phyloP scores from a whole-genome alignment of 257 asterid genomes.

The Nyctanthes arbortristis region DNA sequence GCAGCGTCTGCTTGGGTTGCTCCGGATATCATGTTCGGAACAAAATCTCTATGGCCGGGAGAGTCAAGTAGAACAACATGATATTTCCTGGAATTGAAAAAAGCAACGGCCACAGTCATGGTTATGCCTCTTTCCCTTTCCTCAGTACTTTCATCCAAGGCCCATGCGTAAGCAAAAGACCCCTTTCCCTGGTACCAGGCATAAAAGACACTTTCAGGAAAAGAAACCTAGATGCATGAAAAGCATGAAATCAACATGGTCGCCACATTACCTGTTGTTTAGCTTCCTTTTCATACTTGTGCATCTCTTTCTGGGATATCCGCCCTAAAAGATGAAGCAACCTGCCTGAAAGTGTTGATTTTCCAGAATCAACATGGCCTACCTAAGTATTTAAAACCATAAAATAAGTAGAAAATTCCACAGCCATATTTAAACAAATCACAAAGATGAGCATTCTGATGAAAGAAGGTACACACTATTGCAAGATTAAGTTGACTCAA shows the following conservation, averaged over 20 bases:
- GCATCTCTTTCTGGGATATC: conserved; percentile 82
- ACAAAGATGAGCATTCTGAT: neutral
- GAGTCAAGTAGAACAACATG: conserved; percentile 92
- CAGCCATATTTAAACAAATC: conserved; percentile 12
- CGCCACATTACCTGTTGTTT: conserved; percentile 58
- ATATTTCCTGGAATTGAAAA: conserved; percentile 66
- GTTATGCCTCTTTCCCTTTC: conserved; percentile 99
- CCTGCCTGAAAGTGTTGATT: conserved; percentile 97
- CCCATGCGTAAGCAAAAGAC: conserved; percentile 99
- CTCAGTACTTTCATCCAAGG: conserved; percentile 96
- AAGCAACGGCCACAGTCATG: conserved; percentile 95
- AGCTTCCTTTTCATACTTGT: conserved; percentile 87
- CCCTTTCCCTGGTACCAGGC: conserved; percentile 85
- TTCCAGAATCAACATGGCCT: conserved; percentile 99
- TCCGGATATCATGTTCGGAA: conserved; percentile 99
- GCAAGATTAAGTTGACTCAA: conserved; percentile 89
- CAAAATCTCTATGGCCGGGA: conserved; percentile 97
- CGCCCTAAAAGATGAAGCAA: conserved; percentile 82
- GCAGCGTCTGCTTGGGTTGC: conserved; percentile 99
- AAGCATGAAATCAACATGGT: neutral
- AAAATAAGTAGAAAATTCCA: conserved; percentile 10
- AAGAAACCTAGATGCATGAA: conserved; percentile 18
- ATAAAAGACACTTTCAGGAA: conserved; percentile 21
- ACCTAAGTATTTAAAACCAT: conserved; percentile 49
- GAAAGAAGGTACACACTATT: conserved; percentile 53